phyloP scores from a whole-genome alignment of 139 green algal genomes.

The Haematococcus lacustris region DNA sequence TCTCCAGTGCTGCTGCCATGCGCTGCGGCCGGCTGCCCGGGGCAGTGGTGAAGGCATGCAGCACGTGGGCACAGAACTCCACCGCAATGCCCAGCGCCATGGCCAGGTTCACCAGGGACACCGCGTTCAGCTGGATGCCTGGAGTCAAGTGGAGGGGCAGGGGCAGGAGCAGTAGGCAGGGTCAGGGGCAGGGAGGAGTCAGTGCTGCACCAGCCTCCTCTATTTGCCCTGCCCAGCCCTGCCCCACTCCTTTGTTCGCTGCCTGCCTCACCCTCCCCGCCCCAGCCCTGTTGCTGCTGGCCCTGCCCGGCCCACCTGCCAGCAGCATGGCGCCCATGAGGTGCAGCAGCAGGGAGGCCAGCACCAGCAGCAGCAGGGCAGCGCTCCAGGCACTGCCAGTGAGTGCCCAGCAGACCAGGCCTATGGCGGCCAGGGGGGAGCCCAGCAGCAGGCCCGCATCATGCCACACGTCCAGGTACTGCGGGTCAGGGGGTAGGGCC shows the following conservation, averaged over 20 bases:
- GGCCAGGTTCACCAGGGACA: slow-evolving; percentile 74
- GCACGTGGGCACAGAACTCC: slow-evolving; percentile 77
- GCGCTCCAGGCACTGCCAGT: slow-evolving; percentile 46
- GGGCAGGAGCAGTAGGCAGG: too few relatives aligned
- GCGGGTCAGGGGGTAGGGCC: too few relatives aligned
- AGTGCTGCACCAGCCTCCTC: too few relatives aligned
- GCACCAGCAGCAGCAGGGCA: slow-evolving; percentile 42
- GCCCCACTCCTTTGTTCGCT: too few relatives aligned
- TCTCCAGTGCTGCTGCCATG: slow-evolving; percentile 28
- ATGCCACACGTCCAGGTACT: slow-evolving; percentile 14
- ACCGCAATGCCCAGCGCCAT: slow-evolving; percentile 74
- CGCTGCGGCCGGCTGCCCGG: slow-evolving; percentile 25
- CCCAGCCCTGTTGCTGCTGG: too few relatives aligned
- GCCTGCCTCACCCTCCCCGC: too few relatives aligned
- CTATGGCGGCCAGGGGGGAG: slow-evolving; percentile 29
- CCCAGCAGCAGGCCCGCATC: slow-evolving; percentile 27
- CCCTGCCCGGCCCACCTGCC: slow-evolving; percentile 32
- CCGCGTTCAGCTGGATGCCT: slow-evolving; percentile 68
- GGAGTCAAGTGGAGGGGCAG: slow-evolving; percentile 1
- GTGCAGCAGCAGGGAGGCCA: slow-evolving; percentile 66
- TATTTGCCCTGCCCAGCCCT: too few relatives aligned
- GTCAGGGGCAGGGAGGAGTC: too few relatives aligned
- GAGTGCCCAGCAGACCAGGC: slow-evolving; percentile 16
- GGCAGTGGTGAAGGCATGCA: slow-evolving; percentile 54
- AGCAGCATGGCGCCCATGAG: slow-evolving; percentile 70